These are phyloP conservation scores for Neurospora sp. DNA, from an alignment of 495 filamentous ascomycete genomes.

Conservation along the genomic window DNA sequence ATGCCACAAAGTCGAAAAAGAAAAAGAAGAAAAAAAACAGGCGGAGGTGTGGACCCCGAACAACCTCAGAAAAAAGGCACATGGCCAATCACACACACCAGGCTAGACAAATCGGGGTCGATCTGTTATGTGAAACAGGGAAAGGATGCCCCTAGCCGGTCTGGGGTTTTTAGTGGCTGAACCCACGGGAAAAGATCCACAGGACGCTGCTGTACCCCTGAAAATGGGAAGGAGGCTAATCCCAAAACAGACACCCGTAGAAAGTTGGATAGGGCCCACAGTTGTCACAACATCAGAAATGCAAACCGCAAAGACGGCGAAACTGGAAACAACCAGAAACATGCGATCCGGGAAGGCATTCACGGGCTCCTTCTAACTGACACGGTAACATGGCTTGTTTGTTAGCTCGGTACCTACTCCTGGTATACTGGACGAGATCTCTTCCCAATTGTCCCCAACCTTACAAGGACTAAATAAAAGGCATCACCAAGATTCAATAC, in stretches of 20 bases:
- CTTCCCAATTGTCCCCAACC: neutral
- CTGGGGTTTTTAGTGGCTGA: conserved; percentile 2
- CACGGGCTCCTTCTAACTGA: neutral
- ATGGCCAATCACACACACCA: neutral
- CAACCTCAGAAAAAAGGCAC: neutral
- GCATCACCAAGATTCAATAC: too few relatives aligned
- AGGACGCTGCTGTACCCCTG: neutral
- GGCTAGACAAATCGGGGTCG: neutral
- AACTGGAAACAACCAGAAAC: neutral
- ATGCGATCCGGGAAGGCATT: neutral
- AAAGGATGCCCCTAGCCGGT: neutral
- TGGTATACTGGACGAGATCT: too few relatives aligned
- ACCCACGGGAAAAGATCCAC: neutral
- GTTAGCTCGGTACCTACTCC: too few relatives aligned
- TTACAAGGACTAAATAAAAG: neutral
- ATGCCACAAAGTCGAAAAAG: neutral
- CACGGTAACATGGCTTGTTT: neutral
- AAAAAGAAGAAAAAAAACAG: neutral
- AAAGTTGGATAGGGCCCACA: neutral
- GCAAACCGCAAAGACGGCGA: neutral
- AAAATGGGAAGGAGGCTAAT: neutral
- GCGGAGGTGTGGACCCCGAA: neutral
- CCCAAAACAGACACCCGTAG: neutral
- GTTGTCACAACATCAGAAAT: neutral
- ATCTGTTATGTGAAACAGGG: conserved; percentile 8